These are phyloP conservation scores for Saccharomycopsis amapae DNA, from an alignment of 805 yeast species.

Conservation along the genomic window DNA sequence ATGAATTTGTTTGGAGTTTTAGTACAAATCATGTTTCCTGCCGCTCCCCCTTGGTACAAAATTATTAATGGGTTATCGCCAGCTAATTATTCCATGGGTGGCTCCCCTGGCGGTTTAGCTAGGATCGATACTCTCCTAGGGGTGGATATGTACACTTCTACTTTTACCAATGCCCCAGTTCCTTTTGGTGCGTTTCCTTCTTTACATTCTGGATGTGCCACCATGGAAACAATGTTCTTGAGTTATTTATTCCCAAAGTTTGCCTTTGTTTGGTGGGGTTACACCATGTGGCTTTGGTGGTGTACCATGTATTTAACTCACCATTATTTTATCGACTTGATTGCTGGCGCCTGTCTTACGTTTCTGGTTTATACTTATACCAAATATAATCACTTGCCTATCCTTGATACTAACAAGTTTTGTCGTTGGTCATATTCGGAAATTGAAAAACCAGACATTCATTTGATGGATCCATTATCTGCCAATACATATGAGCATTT, in stretches of 20 bases:
- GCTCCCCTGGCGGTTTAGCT: conserved; percentile 92
- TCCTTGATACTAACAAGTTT: conserved; percentile 41
- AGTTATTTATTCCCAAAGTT: conserved; percentile 72
- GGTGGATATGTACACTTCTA: conserved; percentile 72
- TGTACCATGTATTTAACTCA: conserved; percentile 96
- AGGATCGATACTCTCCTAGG: conserved; percentile 79
- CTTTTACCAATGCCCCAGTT: conserved; percentile 78
- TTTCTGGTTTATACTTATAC: conserved; percentile 48
- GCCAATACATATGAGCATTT: conserved; percentile 6
- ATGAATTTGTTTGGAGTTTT: conserved; percentile 85
- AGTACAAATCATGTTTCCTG: conserved; percentile 77
- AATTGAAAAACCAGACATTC: conserved; percentile 26
- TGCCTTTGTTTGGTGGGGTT: conserved; percentile 58
- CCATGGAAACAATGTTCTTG: conserved; percentile 86
- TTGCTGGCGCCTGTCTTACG: conserved; percentile 88
- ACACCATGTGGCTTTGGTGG: conserved; percentile 97
- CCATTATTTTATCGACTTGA: conserved; percentile 91
- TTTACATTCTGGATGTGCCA: conserved; percentile 88
- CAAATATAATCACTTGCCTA: conserved; percentile 62
- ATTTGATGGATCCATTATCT: conserved; percentile 17
- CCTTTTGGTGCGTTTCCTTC: conserved; percentile 90
- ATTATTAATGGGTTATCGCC: conserved; percentile 77
- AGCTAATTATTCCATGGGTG: conserved; percentile 85
- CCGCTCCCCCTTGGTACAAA: conserved; percentile 98
- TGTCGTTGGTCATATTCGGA: conserved; percentile 64